Evolutionary conservation across 2,329 filamentous ascomycete species (phyloP), one percentile per base, ranked within the genome.

Genomic region (Fusarium sp.): DNA sequence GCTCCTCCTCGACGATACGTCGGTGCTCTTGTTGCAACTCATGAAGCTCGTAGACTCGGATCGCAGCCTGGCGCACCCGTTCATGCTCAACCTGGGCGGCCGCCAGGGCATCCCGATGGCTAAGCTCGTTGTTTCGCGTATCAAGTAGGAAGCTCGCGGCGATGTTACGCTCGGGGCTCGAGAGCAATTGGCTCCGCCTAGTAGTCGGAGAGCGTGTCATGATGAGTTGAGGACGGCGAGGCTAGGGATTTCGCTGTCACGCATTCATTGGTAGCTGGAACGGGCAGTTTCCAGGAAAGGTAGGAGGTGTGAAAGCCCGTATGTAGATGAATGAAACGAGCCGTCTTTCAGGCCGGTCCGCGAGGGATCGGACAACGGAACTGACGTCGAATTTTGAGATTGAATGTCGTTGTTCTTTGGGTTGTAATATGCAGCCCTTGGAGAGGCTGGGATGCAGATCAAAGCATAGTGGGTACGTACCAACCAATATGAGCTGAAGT

Each of bases 71-170:
- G 27, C 85, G 84, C 10, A 95, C 85, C 27, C 86, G 84, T 36
- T 91, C 86, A 76, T 93, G 91, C 74, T 90, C 86, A 13, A 83
- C 83, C 53, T 87, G 87, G 4, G 90, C 90, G 50, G 86, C 85
- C 49, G 86, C 86, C 14, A 95, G 84, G 13, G 90, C 90, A 71
- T 89, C 86, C 62, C 85, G 84, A 75, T 93, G 90, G 60, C 83
- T 83, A 54, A 86, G 81, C 74, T 90, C 89, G 33, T 85, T 86
- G 68, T 91, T 89, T 34, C 86, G 84, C 31, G 87, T 84, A 56
- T 88, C 86, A 40, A 83, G 82, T 63, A 93, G 89, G 27, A 92
- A 85, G 23, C 83, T 85, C 20, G 88, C 84, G 42, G 88, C 82
- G 64, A 87, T 86, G 8, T 80, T 72, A 56, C 80, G 78, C 20